Evolutionary conservation across 1,284 basidiomycete species (phyloP).

Genomic region (Rhodotorula sp.): DNA sequence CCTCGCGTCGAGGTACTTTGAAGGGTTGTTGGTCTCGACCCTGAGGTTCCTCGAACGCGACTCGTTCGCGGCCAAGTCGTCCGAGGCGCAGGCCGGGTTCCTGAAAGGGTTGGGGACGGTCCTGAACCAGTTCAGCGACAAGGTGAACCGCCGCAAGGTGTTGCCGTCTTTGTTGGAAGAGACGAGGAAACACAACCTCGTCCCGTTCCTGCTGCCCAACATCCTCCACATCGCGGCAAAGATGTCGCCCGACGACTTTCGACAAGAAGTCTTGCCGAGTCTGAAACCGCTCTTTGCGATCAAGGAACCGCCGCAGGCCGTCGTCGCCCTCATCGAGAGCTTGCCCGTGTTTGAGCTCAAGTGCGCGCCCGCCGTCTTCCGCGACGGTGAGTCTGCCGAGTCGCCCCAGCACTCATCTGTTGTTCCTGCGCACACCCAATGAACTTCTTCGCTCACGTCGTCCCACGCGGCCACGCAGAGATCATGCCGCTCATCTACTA

Average conservation of each 20-base stretch:
- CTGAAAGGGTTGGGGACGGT: conserved; percentile 52
- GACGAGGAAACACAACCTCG: conserved; percentile 70
- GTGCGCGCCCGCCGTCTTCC: conserved; percentile 79
- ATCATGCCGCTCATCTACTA: conserved; percentile 94
- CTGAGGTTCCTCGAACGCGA: conserved; percentile 95
- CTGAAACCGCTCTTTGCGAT: conserved; percentile 86
- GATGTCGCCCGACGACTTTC: conserved; percentile 74
- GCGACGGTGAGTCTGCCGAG: conserved; percentile 67
- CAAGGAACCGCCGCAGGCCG: conserved; percentile 95
- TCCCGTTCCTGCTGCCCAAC: conserved; percentile 97
- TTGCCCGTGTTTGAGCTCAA: conserved; percentile 83
- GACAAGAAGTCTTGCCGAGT: conserved; percentile 74
- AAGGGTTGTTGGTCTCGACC: conserved; percentile 93
- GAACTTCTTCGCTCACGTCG: too few relatives aligned
- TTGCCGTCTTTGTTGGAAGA: conserved; percentile 93
- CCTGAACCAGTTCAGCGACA: conserved; percentile 81
- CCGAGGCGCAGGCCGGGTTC: conserved; percentile 94
- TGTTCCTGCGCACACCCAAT: too few relatives aligned
- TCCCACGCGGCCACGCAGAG: conserved; percentile 56
- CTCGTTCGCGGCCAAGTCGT: conserved; percentile 87
- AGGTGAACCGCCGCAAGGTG: conserved; percentile 83
- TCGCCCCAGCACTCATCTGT: too few relatives aligned
- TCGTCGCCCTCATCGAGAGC: conserved; percentile 81
- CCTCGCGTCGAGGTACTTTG: conserved; percentile 72
- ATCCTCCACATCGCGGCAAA: conserved; percentile 87